These are phyloP conservation scores for Trichoderma harzianum DNA, from an alignment of 2,329 filamentous ascomycete genomes.

Conservation along the genomic window DNA sequence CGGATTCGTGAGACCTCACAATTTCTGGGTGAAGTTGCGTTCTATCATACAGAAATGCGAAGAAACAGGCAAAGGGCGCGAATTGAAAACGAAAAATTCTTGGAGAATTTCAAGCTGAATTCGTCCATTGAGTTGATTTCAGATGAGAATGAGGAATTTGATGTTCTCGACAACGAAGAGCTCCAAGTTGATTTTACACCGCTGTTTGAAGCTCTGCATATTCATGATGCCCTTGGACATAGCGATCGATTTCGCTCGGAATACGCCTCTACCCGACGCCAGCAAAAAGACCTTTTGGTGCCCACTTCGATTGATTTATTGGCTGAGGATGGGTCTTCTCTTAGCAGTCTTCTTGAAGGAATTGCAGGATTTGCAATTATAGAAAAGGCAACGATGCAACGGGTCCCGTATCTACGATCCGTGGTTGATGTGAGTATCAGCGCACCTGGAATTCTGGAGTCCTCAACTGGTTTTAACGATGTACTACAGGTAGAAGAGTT, in stretches of 20 bases:
- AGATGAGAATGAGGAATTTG: conserved; percentile 93
- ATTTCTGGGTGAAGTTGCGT: conserved; percentile 91
- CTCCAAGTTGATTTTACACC: conserved; percentile 92
- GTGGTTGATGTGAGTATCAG: conserved; percentile 65
- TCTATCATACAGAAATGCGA: conserved; percentile 91
- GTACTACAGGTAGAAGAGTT: conserved; percentile 77
- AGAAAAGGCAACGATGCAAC: conserved; percentile 88
- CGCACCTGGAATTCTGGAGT: neutral
- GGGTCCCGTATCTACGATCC: conserved; percentile 77
- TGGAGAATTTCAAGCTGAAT: conserved; percentile 85
- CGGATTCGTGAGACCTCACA: conserved; percentile 94
- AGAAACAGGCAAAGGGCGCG: conserved; percentile 80
- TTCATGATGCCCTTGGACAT: conserved; percentile 90
- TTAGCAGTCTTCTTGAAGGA: conserved; percentile 89
- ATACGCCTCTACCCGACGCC: conserved; percentile 85
- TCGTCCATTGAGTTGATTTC: conserved; percentile 94
- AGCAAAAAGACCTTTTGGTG: conserved; percentile 87
- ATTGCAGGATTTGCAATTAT: conserved; percentile 97
- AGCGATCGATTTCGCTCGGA: conserved; percentile 86
- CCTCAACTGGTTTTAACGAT: neutral
- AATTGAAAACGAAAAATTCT: conserved; percentile 68
- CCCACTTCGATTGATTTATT: conserved; percentile 72
- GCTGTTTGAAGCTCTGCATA: conserved; percentile 91
- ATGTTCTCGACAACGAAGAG: conserved; percentile 92
- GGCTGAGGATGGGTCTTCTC: conserved; percentile 76